phyloP scores from a whole-genome alignment of 1,284 basidiomycete genomes.

The Anthracocystis setariae region DNA sequence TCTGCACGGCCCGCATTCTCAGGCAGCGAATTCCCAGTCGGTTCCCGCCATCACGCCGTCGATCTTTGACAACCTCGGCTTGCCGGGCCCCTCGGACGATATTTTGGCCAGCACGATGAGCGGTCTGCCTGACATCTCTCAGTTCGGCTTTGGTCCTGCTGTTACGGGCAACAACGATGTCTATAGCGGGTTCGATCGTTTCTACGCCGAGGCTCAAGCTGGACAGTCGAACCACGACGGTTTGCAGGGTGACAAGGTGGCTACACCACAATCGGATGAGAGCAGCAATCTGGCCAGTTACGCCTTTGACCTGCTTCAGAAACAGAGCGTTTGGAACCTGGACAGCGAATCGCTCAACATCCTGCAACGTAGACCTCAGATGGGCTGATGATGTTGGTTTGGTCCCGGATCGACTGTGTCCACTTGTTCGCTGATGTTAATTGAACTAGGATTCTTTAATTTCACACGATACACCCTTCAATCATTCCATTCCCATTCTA shows the following conservation, averaged over 20 bases:
- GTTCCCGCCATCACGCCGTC: conserved; percentile 36
- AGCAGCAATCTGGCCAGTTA: conserved; percentile 31
- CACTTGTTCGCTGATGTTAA: too few relatives aligned
- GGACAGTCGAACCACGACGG: not conserved
- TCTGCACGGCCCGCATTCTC: conserved; percentile 31
- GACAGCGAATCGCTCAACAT: conserved; percentile 38
- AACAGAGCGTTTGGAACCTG: conserved; percentile 45
- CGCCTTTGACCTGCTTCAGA: conserved; percentile 47
- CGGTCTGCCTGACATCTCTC: conserved; percentile 18
- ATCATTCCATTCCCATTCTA: too few relatives aligned
- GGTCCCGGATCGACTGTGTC: too few relatives aligned
- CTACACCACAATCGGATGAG: conserved; percentile 32
- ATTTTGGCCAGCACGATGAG: conserved; percentile 10
- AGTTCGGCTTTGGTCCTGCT: conserved; percentile 11
- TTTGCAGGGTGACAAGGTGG: not conserved
- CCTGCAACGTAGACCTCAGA: conserved; percentile 26
- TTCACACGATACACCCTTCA: too few relatives aligned
- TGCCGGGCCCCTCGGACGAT: conserved; percentile 14
- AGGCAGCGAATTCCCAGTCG: conserved; percentile 10
- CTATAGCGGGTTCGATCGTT: conserved; percentile 18
- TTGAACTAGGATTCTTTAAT: too few relatives aligned
- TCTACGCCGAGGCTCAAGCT: conserved; percentile 1
- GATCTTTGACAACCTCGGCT: conserved; percentile 39
- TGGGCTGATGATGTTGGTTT: too few relatives aligned
- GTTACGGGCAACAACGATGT: conserved; percentile 7